Base-by-base conservation (phyloP, 306 rosid species). In the Glycine soja region DNA sequence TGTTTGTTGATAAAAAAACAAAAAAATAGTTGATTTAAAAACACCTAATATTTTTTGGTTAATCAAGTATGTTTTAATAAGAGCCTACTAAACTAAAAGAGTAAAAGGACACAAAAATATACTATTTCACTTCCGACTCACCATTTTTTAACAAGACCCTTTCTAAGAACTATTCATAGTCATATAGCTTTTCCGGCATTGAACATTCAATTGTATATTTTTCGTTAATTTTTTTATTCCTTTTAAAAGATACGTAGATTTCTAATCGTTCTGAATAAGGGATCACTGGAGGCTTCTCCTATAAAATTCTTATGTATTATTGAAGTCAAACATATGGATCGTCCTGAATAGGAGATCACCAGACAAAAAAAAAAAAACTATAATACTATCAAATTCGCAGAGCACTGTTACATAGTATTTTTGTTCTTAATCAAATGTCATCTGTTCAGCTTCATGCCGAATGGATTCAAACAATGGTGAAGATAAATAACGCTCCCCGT, bases 401-500 rank as follows among this genome's bases (percentile, higher is more conserved):
- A 45, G 15, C 80, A 45, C 30, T 24, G n/a, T 4, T 13, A 51
- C n/a, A 14, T 51, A 2, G 10, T 63, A 52, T n/a, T 69, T 12
- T 43, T n/a, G 40, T 69, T 51, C 79, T 85, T 65, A 86, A 14
- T 79, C 82, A 70, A 61, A 62, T 8, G 80, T 63, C 91, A 91
- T 89, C 68, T 85, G 87, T 78, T 89, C 88, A 6, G 85, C 97
- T 74, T 90, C 88, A 4, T 59, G 87, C 78, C 91, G 84, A 34
- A 82, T 36, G 83, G 89, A 80, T 74, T 89, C 92, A 52, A 90
- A 90, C 38, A 90, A 70, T 16, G 54, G 57, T 3, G 91, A 50
- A 8, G 91, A 91, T 75, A 89, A 65, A 67, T 89, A 89, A 43
- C 89, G 91, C 85, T 89, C 95, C 59, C 92, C 95, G 30, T 19